Evolutionary conservation across 805 yeast species (phyloP).

Genomic region (Candida bentonensis): DNA sequence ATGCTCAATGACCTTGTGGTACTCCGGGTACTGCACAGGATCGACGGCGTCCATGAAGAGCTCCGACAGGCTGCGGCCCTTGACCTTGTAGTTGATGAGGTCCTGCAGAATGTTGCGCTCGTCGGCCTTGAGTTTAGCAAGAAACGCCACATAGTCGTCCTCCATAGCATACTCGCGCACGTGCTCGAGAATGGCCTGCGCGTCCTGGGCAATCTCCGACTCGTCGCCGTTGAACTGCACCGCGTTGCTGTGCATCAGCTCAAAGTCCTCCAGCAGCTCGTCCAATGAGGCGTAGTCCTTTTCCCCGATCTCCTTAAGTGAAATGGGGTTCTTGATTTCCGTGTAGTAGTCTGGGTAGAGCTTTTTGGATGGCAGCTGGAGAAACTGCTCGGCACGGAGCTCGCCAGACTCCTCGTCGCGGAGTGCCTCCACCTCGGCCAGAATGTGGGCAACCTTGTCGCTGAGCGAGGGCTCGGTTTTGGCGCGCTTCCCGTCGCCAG

Average conservation of each 20-base stretch:
- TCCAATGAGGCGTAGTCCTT: constrained; percentile 24
- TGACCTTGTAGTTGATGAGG: constrained; percentile 14
- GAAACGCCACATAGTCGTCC: constrained; percentile 5
- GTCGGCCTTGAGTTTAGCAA: constrained; percentile 9
- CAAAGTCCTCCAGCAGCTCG: constrained; percentile 46
- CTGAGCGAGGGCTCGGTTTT: background rate
- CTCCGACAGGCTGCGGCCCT: constrained; percentile 38
- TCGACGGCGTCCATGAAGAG: constrained; percentile 69
- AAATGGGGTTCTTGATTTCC: constrained; percentile 49
- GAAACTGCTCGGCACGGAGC: constrained; percentile 33
- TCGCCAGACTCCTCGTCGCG: background rate
- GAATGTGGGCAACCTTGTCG: background rate
- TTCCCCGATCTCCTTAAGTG: constrained; percentile 49
- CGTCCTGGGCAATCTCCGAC: constrained; percentile 53
- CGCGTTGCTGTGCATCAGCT: constrained; percentile 59
- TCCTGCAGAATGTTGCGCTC: constrained; percentile 13
- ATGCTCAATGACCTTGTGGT: constrained; percentile 51
- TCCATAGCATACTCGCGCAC: constrained; percentile 28
- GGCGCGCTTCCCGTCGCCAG: background rate
- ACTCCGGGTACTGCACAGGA: constrained; percentile 62
- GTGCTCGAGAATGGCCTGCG: constrained; percentile 39
- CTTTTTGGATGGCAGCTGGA: constrained; percentile 59
- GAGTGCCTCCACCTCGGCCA: background rate
- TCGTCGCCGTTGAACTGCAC: constrained; percentile 53
- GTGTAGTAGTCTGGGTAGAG: constrained; percentile 70